Percentiles rank a stretch among this genome's conserved stretches.
phyloP scores from a whole-genome alignment of 2,329 filamentous ascomycete genomes.

The Helotiales sp. region DNA sequence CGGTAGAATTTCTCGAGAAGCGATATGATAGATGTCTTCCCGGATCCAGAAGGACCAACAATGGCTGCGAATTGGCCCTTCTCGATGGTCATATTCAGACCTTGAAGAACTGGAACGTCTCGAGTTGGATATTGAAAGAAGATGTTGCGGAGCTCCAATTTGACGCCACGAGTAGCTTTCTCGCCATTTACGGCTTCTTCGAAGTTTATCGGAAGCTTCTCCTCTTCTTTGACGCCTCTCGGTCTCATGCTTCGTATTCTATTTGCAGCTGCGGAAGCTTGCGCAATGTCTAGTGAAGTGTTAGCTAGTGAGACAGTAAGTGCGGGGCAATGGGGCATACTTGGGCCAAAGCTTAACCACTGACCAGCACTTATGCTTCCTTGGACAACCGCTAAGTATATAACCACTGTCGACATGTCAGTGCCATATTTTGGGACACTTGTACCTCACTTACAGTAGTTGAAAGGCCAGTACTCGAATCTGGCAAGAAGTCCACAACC shows the following conservation, averaged over 20 bases:
- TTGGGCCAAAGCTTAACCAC: conserved; percentile 53
- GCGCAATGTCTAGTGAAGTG: conserved; percentile 46
- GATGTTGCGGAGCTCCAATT: conserved; percentile 56
- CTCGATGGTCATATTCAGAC: conserved; percentile 58
- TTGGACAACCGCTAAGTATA: conserved; percentile 52
- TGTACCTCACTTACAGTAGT: conserved; percentile 17
- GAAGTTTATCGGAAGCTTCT: conserved; percentile 17
- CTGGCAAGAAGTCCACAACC: conserved; percentile 44
- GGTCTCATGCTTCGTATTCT: conserved; percentile 50
- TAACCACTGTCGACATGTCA: conserved; percentile 50
- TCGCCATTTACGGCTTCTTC: conserved; percentile 33
- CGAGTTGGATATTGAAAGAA: conserved; percentile 62
- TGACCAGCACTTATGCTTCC: conserved; percentile 54
- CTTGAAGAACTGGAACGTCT: conserved; percentile 56
- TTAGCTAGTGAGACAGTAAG: not conserved
- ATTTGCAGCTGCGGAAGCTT: conserved; percentile 59
- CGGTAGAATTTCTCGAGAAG: conserved; percentile 74
- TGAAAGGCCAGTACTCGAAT: conserved; percentile 31
- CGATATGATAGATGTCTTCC: conserved; percentile 71
- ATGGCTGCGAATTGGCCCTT: conserved; percentile 71
- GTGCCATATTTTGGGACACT: conserved; percentile 37
- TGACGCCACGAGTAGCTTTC: conserved; percentile 41
- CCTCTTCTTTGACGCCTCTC: not conserved
- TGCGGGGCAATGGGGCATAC: conserved; percentile 11
- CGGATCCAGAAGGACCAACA: conserved; percentile 65